Evolutionary conservation across 257 asterid species (phyloP).

Genomic region (Penstemon barbatus): DNA sequence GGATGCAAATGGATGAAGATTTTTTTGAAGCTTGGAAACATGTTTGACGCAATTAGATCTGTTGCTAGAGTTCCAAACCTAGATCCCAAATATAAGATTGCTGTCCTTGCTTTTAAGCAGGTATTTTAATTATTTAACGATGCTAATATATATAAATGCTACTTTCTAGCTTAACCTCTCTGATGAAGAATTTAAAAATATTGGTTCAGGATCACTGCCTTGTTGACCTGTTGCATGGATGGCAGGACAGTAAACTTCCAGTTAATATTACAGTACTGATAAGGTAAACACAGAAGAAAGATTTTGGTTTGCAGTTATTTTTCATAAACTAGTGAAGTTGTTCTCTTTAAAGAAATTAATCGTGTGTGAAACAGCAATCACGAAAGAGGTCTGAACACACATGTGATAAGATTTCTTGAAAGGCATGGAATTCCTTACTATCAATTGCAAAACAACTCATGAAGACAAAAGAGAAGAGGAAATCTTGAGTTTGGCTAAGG

Average conservation of each 20-base stretch:
- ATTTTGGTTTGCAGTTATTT: too few species aligned
- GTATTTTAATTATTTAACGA: conserved; percentile 27
- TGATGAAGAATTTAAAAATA: not conserved
- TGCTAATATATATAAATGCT: not conserved
- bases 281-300: conserved; percentile 45
- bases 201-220: conserved; percentile 85
- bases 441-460: conserved; percentile 41
- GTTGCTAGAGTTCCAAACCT: conserved; percentile 71
- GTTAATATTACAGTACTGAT: conserved; percentile 73
- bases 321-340: not conserved
- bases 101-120: conserved; percentile 91
- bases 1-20: conserved; percentile 78
- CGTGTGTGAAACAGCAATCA: conserved; percentile 61
- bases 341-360: conserved; percentile 21
- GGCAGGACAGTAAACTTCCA: conserved; percentile 92
- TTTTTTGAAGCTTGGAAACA: conserved; percentile 60
- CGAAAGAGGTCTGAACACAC: conserved; percentile 76
- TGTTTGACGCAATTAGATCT: conserved; percentile 74
- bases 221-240: conserved; percentile 79
- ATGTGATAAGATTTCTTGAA: conserved; percentile 81
- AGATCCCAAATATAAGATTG: conserved; percentile 83
- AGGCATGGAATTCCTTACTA: conserved; percentile 88
- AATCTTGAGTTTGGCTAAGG: conserved; percentile 69
- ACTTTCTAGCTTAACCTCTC: conserved; percentile 5
- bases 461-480: conserved; percentile 62